These are phyloP conservation scores for Aristolochia contorta DNA, from an alignment of 164 flowering plant species.

Conservation along the genomic window DNA sequence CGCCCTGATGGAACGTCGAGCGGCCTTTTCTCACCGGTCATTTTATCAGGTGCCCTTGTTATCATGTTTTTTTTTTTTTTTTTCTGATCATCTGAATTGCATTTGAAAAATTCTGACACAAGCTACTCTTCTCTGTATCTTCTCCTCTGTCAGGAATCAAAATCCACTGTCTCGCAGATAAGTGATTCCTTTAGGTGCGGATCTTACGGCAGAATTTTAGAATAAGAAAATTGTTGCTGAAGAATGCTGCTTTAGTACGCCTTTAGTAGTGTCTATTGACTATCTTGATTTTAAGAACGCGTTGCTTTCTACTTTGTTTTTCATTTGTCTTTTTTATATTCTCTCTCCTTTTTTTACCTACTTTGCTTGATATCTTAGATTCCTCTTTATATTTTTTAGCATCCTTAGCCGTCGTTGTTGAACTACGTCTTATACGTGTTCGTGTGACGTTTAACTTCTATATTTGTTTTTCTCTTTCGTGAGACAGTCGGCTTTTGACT, in stretches of 20 bases:
- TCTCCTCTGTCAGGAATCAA: conserved; percentile 33
- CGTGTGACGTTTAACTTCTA: background rate
- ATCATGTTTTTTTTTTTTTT: background rate
- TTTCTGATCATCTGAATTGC: background rate
- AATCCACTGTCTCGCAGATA: conserved; percentile 24
- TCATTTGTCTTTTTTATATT: background rate
- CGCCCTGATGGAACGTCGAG: conserved; percentile 73
- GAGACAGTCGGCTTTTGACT: background rate
- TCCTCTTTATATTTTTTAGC: no score
- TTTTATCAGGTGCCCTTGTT: conserved; percentile 63
- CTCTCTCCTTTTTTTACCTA: conserved; percentile 1
- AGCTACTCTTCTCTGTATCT: background rate
- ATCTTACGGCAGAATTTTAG: background rate
- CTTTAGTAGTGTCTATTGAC: background rate
- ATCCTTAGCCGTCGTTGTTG: no score
- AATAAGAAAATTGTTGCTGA: background rate
- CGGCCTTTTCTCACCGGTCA: conserved; percentile 83
- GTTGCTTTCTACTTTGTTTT: background rate
- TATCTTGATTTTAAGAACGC: background rate
- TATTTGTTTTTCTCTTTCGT: background rate
- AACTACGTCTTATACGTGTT: background rate
- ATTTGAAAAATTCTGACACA: background rate
- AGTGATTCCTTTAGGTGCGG: conserved; percentile 42
- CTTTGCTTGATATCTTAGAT: no score
- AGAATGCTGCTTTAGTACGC: background rate